Percentiles rank a stretch among this genome's conserved stretches.
Conservation (phyloP, 306 rosid species). For the Ormosia semicastrata region DNA sequence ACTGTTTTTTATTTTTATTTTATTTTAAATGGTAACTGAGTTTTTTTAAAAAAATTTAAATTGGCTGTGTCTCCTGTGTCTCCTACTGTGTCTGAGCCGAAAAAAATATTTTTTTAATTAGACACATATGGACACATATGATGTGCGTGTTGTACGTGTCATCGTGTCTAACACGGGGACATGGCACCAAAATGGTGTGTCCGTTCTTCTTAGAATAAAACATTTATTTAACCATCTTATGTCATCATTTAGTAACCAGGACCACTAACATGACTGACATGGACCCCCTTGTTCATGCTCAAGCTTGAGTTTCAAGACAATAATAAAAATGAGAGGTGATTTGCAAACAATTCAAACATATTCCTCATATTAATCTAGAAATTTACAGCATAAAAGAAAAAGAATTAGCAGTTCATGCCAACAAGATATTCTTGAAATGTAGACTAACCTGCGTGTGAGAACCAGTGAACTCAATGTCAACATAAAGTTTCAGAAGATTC, state of each 20-base stretch:
- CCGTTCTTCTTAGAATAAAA: background rate
- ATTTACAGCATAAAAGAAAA: background rate
- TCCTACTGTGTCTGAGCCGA: too few relatives aligned
- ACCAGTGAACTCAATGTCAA: constrained; percentile 98
- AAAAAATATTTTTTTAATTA: too few relatives aligned
- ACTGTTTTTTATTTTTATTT: too few relatives aligned
- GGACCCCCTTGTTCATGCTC: constrained; percentile 1
- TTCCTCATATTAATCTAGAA: constrained; percentile 14
- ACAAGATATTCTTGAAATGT: constrained; percentile 20
- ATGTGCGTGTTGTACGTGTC: too few relatives aligned
- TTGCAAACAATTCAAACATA: constrained; percentile 1
- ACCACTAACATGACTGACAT: background rate
- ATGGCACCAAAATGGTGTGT: too few relatives aligned
- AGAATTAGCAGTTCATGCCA: background rate
- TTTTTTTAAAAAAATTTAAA: too few relatives aligned
- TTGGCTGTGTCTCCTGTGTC: too few relatives aligned
- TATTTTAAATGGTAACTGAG: too few relatives aligned
- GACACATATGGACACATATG: too few relatives aligned
- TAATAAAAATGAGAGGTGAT: constrained; percentile 1
- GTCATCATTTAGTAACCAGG: background rate
- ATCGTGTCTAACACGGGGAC: too few relatives aligned
- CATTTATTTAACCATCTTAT: background rate
- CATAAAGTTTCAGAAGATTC: constrained; percentile 95
- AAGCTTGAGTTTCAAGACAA: constrained; percentile 12
- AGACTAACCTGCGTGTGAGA: constrained; percentile 90